Evolutionary conservation across 2,329 filamentous ascomycete genomes (phyloP), one percentile per base, ranked within the genome.

Genomic region (Falciphora oryzae): DNA sequence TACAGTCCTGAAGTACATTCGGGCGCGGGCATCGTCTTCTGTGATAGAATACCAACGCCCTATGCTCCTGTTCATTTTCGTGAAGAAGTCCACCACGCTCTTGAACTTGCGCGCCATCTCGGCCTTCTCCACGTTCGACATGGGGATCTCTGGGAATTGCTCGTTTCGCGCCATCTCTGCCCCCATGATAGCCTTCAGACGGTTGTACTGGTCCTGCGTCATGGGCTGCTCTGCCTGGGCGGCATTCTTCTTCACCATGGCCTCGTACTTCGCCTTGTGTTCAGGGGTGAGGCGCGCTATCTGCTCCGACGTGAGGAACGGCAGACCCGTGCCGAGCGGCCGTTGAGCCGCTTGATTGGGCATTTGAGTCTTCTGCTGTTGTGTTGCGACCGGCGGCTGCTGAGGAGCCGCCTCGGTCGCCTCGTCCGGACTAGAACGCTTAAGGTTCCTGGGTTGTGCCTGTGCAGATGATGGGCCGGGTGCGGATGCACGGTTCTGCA

Each of bases 1-100:
- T 75, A 85, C 83, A 67, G 77, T 77, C 69, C 78, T 79, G 75
- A 85, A 84, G 67, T 84, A 85, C 74, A 79, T 77, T 67, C 75
- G 80, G 5, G 81, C 80, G 53, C 82, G 78, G 14, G 68, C 70
- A 64, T 86, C 83, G 65, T 86, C 82, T 22, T 74, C 76, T 0
- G 80, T 81, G 27, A 79, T 69, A 4, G 71, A 69, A 66, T 82
- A 85, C 82, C 82, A 85, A 28, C 74, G 78, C 32, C 72, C 74
- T 4, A 85, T 70, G 1, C 75, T 74, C 65, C 77, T 78, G 25
- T 77, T 78, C 27, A 85, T 73, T 67, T 79, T 81, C 27, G 68
- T 69, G 72, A 84, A 78, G 29, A 81, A 78, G 0, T 71, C 67
- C 1, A 75, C 73, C 28, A 80, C 76, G 10, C 75, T 74, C 63